A percentile compares a stretch with the other conserved stretches of the same genome.
Evolutionary conservation across 2,329 filamentous ascomycete genomes (phyloP).

Genomic region (Fusarium sp.): DNA sequence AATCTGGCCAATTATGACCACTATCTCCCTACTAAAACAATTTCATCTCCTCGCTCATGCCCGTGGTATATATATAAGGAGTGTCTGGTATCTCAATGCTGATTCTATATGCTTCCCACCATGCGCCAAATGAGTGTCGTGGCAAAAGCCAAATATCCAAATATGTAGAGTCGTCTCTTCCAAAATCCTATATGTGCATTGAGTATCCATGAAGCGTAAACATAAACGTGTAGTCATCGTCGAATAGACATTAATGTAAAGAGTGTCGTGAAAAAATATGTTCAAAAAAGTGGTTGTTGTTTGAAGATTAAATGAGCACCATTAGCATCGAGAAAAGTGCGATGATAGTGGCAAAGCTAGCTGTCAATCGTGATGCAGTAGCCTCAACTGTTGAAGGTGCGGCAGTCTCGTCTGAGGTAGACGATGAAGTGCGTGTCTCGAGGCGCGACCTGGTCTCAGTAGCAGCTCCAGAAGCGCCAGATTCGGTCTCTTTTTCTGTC

Average conservation of each 20-base stretch:
- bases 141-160: conserved; percentile 26
- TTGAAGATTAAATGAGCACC: conserved; percentile 35
- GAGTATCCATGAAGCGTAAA: conserved; percentile 35
- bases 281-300: background rate
- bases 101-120: conserved; percentile 28
- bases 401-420: conserved; percentile 10
- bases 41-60: background rate
- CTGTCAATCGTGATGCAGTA: conserved; percentile 31
- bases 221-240: conserved; percentile 28
- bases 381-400: conserved; percentile 30
- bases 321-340: conserved; percentile 35
- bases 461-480: background rate
- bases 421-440: conserved; percentile 34
- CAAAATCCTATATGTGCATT: conserved; percentile 12
- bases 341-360: conserved; percentile 28
- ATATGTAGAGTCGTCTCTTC: conserved; percentile 4
- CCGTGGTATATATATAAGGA: conserved; percentile 31
- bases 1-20: background rate
- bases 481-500: background rate
- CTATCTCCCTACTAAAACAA: background rate
- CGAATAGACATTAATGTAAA: conserved; percentile 34
- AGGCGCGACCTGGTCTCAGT: conserved; percentile 25
- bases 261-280: conserved; percentile 39
- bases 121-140: conserved; percentile 41
- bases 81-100: conserved; percentile 40